These are phyloP conservation scores for Mortierella sp. DNA, from an alignment of 371 early-diverging fungal species.

Conservation along the genomic window DNA sequence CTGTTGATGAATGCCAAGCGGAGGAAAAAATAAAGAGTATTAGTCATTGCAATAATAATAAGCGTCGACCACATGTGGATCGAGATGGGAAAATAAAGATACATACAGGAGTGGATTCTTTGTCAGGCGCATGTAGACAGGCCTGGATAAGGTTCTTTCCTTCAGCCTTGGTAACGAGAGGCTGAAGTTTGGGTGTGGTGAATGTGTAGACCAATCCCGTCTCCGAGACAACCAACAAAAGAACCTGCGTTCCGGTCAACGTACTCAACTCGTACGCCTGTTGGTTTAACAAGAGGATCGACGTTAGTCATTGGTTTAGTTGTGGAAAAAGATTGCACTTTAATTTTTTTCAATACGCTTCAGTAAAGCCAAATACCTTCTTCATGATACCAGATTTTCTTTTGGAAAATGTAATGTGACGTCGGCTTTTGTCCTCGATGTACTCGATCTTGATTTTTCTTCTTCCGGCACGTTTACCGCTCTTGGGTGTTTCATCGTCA, in stretches of 20 bases:
- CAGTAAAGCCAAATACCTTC: slow-evolving; percentile 5
- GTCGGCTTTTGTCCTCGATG: slow-evolving; percentile 95
- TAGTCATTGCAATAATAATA: not conserved
- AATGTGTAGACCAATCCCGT: slow-evolving; percentile 99
- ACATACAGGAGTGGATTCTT: slow-evolving; percentile 49
- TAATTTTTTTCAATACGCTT: not conserved
- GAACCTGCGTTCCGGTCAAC: slow-evolving; percentile 97
- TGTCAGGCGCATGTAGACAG: slow-evolving; percentile 92
- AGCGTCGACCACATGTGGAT: not conserved
- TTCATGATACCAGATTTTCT: slow-evolving; percentile 96
- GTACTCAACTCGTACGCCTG: slow-evolving; percentile 97
- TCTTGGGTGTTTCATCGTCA: slow-evolving; percentile 67
- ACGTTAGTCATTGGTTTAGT: not conserved
- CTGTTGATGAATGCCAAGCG: slow-evolving; percentile 4
- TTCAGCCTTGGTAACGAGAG: slow-evolving; percentile 93
- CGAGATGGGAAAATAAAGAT: not conserved
- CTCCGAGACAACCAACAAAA: slow-evolving; percentile 96
- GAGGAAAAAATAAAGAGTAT: not conserved
- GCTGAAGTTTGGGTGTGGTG: slow-evolving; percentile 97
- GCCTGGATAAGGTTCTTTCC: slow-evolving; percentile 96
- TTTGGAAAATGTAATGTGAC: slow-evolving; percentile 98
- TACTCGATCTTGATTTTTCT: slow-evolving; percentile 98
- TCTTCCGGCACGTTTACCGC: slow-evolving; percentile 83
- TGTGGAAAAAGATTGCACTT: not conserved
- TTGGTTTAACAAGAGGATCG: not conserved